Evolutionary conservation across 2,329 filamentous ascomycete species (phyloP).

Genomic region (Claviceps humidiphila): DNA sequence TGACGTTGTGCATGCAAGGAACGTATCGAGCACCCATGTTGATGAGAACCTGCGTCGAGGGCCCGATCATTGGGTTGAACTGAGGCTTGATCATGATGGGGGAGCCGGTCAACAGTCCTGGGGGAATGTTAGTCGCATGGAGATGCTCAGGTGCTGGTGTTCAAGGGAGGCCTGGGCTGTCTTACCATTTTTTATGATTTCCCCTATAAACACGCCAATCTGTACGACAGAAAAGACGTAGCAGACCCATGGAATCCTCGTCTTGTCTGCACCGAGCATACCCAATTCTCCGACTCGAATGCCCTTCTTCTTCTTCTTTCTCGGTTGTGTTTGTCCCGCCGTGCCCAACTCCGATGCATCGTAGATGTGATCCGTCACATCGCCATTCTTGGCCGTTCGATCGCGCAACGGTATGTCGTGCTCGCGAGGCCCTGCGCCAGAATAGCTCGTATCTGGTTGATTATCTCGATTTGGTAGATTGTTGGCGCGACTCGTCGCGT

Average conservation of each 20-base stretch:
- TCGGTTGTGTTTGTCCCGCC: conserved; percentile 8
- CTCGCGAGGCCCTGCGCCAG: conserved; percentile 22
- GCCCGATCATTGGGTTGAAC: conserved; percentile 97
- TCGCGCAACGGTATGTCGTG: conserved; percentile 46
- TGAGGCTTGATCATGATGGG: conserved; percentile 66
- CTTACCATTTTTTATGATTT: conserved; percentile 71
- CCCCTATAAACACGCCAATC: conserved; percentile 73
- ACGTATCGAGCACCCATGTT: conserved; percentile 92
- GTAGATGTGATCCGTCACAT: conserved; percentile 46
- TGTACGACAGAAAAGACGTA: conserved; percentile 69
- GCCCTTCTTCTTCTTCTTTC: conserved; percentile 25
- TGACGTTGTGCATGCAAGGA: conserved; percentile 84
- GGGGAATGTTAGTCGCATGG: neutral
- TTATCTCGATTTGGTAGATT: conserved; percentile 23
- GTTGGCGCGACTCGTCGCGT: conserved; percentile 38
- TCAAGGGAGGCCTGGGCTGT: neutral
- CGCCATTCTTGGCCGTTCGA: conserved; percentile 28
- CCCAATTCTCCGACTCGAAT: conserved; percentile 45
- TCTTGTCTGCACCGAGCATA: conserved; percentile 43
- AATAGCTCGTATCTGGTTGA: conserved; percentile 42
- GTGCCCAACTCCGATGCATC: conserved; percentile 31
- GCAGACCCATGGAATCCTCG: conserved; percentile 63
- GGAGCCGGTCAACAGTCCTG: conserved; percentile 63
- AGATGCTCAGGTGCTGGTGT: neutral
- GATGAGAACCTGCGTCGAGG: conserved; percentile 78